These are phyloP conservation scores for Camellia oleifera DNA, from an alignment of 179 eudicot genomes.

Conservation along the genomic window DNA sequence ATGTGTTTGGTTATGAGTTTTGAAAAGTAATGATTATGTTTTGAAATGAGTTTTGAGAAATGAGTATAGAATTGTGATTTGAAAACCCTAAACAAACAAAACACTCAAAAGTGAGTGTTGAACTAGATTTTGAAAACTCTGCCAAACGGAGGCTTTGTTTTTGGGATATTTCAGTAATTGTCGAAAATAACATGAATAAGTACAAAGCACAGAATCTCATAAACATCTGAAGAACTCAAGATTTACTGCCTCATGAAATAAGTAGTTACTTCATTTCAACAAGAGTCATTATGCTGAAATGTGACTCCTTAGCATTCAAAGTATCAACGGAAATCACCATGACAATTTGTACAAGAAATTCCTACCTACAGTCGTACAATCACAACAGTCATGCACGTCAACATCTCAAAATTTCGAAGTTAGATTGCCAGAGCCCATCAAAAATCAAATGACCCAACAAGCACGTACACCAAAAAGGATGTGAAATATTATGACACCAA, in stretches of 20 bases:
- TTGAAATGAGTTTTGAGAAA: no score
- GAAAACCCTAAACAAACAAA: no score
- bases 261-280: constrained; percentile 1
- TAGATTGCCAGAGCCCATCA: not conserved
- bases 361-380: not conserved
- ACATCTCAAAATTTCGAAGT: not conserved
- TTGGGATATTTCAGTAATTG: not conserved
- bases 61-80: no score
- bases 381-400: not conserved
- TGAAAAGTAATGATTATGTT: no score
- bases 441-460: not conserved
- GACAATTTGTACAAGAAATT: not conserved
- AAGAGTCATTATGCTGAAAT: not conserved
- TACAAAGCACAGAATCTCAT: not conserved
- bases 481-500: constrained; percentile 2
- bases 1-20: no score
- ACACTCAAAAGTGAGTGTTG: no score
- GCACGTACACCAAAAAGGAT: not conserved
- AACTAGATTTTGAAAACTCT: no score
- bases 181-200: not conserved
- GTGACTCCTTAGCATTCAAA: not conserved
- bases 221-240: not conserved
- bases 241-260: not conserved
- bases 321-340: not conserved
- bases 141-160: not conserved